A percentile compares a stretch with the other conserved stretches of the same genome.
These are phyloP conservation scores for Craspedostauros australis DNA, from an alignment of 108 stramenopile genomes.

Conservation along the genomic window DNA sequence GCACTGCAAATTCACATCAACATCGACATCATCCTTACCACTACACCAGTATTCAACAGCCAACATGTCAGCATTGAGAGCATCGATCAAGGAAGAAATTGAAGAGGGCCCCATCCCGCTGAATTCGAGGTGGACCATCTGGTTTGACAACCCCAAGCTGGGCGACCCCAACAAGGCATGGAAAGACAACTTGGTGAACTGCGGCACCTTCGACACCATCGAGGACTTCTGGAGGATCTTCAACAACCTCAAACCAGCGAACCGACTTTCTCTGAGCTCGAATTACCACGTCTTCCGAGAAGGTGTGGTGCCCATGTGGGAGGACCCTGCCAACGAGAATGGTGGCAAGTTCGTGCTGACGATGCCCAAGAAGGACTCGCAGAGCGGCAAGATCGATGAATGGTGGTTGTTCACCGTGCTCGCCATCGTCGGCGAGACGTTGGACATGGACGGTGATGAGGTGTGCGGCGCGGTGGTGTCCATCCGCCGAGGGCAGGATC, in stretches of 20 bases:
- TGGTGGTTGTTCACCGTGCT: slow-evolving; percentile 83
- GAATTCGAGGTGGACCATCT: slow-evolving; percentile 80
- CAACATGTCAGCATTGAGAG: slow-evolving; percentile 4
- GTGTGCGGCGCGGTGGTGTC: slow-evolving; percentile 85
- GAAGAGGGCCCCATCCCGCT: slow-evolving; percentile 26
- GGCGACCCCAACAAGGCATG: slow-evolving; percentile 69
- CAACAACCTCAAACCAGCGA: slow-evolving; percentile 85
- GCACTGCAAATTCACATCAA: neutral
- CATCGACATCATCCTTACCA: neutral
- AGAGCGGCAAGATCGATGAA: slow-evolving; percentile 54
- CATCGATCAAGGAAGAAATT: neutral
- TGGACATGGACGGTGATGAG: slow-evolving; percentile 76
- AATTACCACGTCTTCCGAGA: slow-evolving; percentile 91
- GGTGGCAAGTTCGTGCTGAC: slow-evolving; percentile 88
- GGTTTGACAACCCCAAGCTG: slow-evolving; percentile 89
- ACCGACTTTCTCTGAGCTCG: slow-evolving; percentile 42
- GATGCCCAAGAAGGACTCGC: slow-evolving; percentile 65
- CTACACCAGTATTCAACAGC: neutral
- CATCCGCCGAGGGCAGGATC: slow-evolving; percentile 76
- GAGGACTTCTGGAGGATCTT: slow-evolving; percentile 88
- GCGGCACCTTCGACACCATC: slow-evolving; percentile 79
- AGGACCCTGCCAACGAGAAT: slow-evolving; percentile 73
- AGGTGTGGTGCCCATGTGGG: slow-evolving; percentile 92
- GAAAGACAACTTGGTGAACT: slow-evolving; percentile 85
- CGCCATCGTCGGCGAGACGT: slow-evolving; percentile 84